phyloP scores from a whole-genome alignment of 176 grass and related monocot species.

The Leersia perrieri region DNA sequence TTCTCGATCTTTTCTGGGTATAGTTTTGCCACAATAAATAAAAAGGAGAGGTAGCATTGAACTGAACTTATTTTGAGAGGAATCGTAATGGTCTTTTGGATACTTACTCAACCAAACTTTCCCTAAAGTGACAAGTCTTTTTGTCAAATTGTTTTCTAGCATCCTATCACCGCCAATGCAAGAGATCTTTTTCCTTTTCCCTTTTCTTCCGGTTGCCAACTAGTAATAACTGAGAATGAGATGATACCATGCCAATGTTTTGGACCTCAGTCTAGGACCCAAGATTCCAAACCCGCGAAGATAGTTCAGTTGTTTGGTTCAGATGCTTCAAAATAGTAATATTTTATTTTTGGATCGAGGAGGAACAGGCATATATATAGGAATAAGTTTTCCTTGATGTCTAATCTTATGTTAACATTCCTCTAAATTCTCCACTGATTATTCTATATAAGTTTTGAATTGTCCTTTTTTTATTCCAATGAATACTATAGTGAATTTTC shows the following conservation, averaged over 20 bases:
- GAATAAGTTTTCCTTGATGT: not conserved
- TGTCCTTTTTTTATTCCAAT: not conserved
- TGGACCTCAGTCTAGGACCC: not conserved
- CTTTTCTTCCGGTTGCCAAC: not conserved
- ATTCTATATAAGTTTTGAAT: not conserved
- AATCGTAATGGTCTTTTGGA: not conserved
- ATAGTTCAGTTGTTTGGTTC: not conserved
- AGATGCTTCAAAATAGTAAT: no score
- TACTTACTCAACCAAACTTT: not conserved
- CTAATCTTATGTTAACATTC: not conserved
- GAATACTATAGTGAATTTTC: no score
- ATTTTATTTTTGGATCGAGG: no score
- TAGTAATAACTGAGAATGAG: not conserved
- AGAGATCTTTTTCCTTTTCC: not conserved
- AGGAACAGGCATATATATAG: no score
- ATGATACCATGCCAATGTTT: not conserved
- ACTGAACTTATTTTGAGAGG: not conserved
- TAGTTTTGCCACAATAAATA: not conserved
- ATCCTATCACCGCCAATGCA: not conserved
- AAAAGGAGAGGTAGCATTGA: not conserved
- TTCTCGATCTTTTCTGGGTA: not conserved
- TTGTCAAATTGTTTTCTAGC: not conserved
- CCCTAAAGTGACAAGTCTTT: not conserved
- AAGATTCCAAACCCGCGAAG: not conserved
- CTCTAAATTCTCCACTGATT: not conserved